Conservation (phyloP, 169 alveolate species). For the Fabrea salina region DNA sequence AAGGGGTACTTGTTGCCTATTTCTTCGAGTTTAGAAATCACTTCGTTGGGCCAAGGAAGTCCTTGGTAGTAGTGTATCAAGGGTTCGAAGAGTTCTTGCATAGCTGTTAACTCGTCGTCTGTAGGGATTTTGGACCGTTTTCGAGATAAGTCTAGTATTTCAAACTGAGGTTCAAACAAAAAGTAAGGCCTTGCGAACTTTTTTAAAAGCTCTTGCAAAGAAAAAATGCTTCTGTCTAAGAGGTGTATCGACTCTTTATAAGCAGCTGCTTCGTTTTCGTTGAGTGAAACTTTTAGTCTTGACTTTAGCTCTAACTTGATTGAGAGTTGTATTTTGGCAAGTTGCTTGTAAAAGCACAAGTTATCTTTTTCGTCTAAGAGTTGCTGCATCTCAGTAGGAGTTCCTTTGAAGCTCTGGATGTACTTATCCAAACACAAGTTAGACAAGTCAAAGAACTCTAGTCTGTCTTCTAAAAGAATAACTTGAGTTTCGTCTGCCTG, state of each 20-base stretch:
- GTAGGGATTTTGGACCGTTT: neutral
- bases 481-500: neutral
- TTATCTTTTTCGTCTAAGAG: constrained; percentile 1
- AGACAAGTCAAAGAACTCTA: neutral
- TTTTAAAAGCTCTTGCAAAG: neutral
- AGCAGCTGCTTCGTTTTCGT: neutral
- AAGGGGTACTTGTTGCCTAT: neutral
- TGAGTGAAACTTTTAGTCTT: neutral
- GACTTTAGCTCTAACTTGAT: neutral
- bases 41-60: neutral
- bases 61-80: neutral
- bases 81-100: neutral
- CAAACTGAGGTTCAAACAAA: neutral
- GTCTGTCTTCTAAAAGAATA: neutral
- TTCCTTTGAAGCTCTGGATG: constrained; percentile 3
- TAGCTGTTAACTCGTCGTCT: neutral
- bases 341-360: neutral
- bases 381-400: neutral
- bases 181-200: neutral
- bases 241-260: too few relatives aligned
- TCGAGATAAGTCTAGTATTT: neutral
- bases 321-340: constrained; percentile 10
- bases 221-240: neutral
- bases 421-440: neutral
- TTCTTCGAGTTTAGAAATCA: neutral